phyloP scores from a whole-genome alignment of 2,329 filamentous ascomycete genomes.

The Ascochyta rabiei region DNA sequence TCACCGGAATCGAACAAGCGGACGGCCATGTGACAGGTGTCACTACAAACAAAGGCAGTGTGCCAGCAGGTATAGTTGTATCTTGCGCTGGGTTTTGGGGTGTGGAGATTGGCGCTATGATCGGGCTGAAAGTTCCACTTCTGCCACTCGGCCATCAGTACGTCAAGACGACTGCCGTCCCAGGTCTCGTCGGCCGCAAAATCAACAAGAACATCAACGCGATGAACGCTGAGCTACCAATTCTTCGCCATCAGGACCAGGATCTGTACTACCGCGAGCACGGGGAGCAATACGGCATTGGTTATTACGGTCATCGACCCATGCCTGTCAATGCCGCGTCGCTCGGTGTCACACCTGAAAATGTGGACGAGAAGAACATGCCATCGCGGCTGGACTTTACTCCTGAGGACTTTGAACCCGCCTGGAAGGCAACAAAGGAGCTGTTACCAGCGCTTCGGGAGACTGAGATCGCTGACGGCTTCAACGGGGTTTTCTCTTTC shows the following conservation, averaged over 20 bases:
- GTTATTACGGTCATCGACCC: conserved; percentile 67
- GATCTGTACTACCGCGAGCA: conserved; percentile 71
- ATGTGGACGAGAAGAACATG: conserved; percentile 66
- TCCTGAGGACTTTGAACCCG: conserved; percentile 63
- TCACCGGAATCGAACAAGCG: conserved; percentile 62
- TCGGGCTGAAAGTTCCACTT: conserved; percentile 62
- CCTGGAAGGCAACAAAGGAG: conserved; percentile 63
- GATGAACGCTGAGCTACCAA: conserved; percentile 60
- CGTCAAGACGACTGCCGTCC: conserved; percentile 64
- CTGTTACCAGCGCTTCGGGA: conserved; percentile 61
- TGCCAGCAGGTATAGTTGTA: conserved; percentile 65
- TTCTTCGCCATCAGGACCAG: conserved; percentile 67
- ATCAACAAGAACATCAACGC: conserved; percentile 52
- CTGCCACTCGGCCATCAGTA: conserved; percentile 69
- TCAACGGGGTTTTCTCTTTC: conserved; percentile 71
- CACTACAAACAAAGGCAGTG: conserved; percentile 53
- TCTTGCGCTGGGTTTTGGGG: conserved; percentile 72
- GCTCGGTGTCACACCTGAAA: conserved; percentile 58
- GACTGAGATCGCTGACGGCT: conserved; percentile 62
- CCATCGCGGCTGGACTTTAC: conserved; percentile 68
- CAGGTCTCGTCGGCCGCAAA: conserved; percentile 51
- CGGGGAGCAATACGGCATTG: conserved; percentile 67
- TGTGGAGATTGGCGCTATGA: conserved; percentile 68
- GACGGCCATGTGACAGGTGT: conserved; percentile 63
- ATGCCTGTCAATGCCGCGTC: conserved; percentile 64